Evolutionary conservation across 2,329 filamentous ascomycete species (phyloP).

Genomic region (Biscogniauxia mediterranea): DNA sequence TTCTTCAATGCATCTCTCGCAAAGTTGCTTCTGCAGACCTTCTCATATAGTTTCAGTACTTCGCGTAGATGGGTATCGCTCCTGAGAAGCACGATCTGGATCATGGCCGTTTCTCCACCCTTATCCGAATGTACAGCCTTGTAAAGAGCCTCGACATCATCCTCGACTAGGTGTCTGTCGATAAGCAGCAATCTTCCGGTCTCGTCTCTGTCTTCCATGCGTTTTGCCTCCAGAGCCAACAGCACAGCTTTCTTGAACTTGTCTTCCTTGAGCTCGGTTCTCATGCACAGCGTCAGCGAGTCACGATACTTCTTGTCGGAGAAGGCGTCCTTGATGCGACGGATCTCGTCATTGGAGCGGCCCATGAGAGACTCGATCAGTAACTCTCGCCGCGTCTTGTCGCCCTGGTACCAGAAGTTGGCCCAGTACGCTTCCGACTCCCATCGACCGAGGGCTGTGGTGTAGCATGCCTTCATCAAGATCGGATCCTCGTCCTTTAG

Average conservation of each 20-base stretch:
- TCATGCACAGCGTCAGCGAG: conserved; percentile 80
- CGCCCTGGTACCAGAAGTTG: conserved; percentile 94
- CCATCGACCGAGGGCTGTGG: conserved; percentile 84
- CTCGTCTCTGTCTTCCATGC: conserved; percentile 78
- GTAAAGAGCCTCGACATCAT: conserved; percentile 72
- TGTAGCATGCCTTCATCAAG: conserved; percentile 89
- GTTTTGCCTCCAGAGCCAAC: conserved; percentile 74
- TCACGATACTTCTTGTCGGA: conserved; percentile 89
- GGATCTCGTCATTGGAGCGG: conserved; percentile 81
- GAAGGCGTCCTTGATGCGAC: conserved; percentile 83
- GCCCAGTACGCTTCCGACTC: conserved; percentile 97
- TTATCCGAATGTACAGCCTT: conserved; percentile 67
- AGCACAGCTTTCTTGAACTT: conserved; percentile 92
- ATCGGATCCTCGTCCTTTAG: conserved; percentile 71
- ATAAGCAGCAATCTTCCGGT: conserved; percentile 56
- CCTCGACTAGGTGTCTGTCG: conserved; percentile 60
- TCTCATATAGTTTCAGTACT: conserved; percentile 74
- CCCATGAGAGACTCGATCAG: conserved; percentile 94
- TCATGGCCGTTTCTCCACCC: conserved; percentile 85
- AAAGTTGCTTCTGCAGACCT: conserved; percentile 74
- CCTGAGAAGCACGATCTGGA: conserved; percentile 76
- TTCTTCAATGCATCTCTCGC: conserved; percentile 83
- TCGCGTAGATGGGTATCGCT: conserved; percentile 81
- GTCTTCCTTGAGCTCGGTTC: conserved; percentile 87
- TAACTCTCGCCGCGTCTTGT: conserved; percentile 79